phyloP scores from a whole-genome alignment of 306 rosid genomes.

The Amphicarpaea edgeworthii region DNA sequence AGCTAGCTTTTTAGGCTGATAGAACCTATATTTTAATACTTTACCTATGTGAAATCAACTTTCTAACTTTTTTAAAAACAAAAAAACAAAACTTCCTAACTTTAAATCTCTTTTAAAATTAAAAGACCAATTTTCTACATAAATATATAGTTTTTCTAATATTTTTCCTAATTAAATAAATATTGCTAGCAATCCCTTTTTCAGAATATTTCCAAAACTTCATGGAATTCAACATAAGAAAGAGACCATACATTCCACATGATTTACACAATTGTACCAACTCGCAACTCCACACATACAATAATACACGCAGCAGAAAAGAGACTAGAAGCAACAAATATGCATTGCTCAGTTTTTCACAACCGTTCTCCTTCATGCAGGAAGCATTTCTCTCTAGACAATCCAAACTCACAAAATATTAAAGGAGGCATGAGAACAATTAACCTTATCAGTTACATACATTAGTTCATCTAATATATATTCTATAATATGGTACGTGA shows the following conservation, averaged over 20 bases:
- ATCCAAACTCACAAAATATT: not conserved
- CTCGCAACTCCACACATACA: too few species aligned
- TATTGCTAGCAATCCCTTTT: too few species aligned
- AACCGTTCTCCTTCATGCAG: slow-evolving; percentile 19
- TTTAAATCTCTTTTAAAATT: not conserved
- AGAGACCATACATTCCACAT: not conserved
- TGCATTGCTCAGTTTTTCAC: not conserved
- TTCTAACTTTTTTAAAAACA: too few species aligned
- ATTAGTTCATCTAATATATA: not conserved
- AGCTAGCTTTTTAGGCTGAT: too few species aligned
- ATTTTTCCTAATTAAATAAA: not conserved
- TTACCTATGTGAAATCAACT: too few species aligned
- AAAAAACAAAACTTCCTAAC: too few species aligned
- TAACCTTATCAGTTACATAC: not conserved
- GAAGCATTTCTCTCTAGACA: slow-evolving; percentile 16
- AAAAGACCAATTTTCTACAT: not conserved
- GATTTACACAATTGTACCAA: not conserved
- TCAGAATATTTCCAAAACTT: not conserved
- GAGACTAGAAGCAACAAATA: not conserved
- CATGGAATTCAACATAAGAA: not conserved
- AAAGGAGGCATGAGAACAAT: not conserved
- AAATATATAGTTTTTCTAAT: not conserved
- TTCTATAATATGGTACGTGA: not conserved
- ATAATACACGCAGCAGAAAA: not conserved
- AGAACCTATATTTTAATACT: too few species aligned